phyloP scores from a whole-genome alignment of 2,329 filamentous ascomycete species.

The Penicillium digitatum region DNA sequence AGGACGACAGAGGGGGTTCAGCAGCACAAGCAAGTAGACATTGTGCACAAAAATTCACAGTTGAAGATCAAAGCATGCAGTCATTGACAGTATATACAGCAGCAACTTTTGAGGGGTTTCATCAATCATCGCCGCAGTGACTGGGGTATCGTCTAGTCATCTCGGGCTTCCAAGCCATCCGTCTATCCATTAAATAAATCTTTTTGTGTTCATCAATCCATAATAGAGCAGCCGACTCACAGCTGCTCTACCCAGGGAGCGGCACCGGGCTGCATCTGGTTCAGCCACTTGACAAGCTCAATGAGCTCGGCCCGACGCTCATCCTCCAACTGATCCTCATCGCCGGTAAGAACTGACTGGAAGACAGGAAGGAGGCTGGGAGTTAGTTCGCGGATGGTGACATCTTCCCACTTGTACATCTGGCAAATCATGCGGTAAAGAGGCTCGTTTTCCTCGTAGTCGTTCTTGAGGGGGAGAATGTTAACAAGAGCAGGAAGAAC shows the following conservation, averaged over 20 bases:
- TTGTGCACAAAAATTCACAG: neutral
- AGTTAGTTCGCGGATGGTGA: slow-evolving; percentile 45
- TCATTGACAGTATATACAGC: slow-evolving; percentile 27
- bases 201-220: slow-evolving; percentile 17
- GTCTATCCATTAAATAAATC: slow-evolving; percentile 29
- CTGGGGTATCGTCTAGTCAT: slow-evolving; percentile 35
- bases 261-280: slow-evolving; percentile 42
- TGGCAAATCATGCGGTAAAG: slow-evolving; percentile 86
- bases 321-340: slow-evolving; percentile 47
- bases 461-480: slow-evolving; percentile 81
- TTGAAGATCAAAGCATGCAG: slow-evolving; percentile 9
- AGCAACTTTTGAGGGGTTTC: slow-evolving; percentile 27
- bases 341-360: slow-evolving; percentile 45
- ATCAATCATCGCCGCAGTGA: slow-evolving; percentile 30
- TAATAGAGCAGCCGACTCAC: slow-evolving; percentile 22
- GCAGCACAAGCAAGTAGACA: too few species aligned
- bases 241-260: slow-evolving; percentile 41
- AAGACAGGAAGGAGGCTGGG: slow-evolving; percentile 47
- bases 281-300: slow-evolving; percentile 48
- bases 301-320: slow-evolving; percentile 46
- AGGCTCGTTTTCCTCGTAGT: slow-evolving; percentile 94
- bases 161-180: slow-evolving; percentile 23
- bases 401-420: slow-evolving; percentile 58
- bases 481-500: slow-evolving; percentile 76
- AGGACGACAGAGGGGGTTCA: neutral